Evolutionary conservation across 805 yeast species (phyloP), one percentile per base, ranked within the genome.

Genomic region (Candida ortonii): DNA sequence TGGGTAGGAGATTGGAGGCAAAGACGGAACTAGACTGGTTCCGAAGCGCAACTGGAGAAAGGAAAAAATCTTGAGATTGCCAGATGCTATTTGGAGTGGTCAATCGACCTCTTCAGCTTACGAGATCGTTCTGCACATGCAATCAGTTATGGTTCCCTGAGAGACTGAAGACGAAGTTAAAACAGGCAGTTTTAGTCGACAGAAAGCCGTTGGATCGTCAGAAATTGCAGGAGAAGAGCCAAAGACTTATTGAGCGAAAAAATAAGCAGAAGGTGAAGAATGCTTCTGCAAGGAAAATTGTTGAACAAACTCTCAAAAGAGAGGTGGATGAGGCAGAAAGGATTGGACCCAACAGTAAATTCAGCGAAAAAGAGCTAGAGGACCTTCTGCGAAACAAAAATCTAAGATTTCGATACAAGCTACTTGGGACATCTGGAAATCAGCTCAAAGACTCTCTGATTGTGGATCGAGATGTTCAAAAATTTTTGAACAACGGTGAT

Each of bases 361-460:
- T 62, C 21, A 41, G 53, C 4, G 46, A 50, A 2, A 47, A 49
- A 10, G 59, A 62, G 28, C 33, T 62, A 5, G 32, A 43, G 10
- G 39, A 25, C 6, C 43, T 62, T 6, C 50, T 55, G 28, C 39
- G 38, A 15, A 38, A 41, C 14, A 47, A 46, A 23, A 59, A 78
- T 44, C 59, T 62, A 33, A 56, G 75, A 31, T 55, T 82, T 36
- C 45, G 76, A 25, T 72, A 72, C 49, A 65, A 70, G 3, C 60
- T 81, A 5, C 51, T 83, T 16, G 90, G 89, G 2, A 69, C 77
- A 0, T 72, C 73, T 19, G 76, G 72, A 4, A 65, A 64, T 18
- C 83, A 77, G 50, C 42, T 84, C 21, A 57, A 68, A 31, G 86
- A 84, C 52, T 73, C 87, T 0, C 62, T 64, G 31, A 47, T 71